Conservation (phyloP, 257 asterid genomes). For the Nicotiana sylvestris region DNA sequence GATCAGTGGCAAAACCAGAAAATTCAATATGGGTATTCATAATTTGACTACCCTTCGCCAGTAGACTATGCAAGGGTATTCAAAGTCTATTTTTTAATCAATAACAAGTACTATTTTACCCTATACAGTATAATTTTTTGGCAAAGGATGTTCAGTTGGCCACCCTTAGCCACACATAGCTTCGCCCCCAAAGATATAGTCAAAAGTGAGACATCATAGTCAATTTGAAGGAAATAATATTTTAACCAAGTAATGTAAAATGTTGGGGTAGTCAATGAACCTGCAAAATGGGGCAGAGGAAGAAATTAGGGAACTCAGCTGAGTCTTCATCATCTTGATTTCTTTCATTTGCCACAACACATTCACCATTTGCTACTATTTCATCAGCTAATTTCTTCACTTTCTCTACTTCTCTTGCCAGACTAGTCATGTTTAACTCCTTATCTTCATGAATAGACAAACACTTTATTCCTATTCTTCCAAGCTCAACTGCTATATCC, state of each 20-base stretch:
- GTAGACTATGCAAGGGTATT: too few relatives aligned
- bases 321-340: constrained; percentile 18
- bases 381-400: constrained; percentile 48
- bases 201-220: background rate
- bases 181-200: too few relatives aligned
- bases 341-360: constrained; percentile 20
- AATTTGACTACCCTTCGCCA: too few relatives aligned
- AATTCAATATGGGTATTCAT: too few relatives aligned
- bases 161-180: too few relatives aligned
- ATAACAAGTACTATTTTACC: too few relatives aligned
- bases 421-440: constrained; percentile 23
- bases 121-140: too few relatives aligned
- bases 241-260: too few relatives aligned
- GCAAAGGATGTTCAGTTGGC: too few relatives aligned
- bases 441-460: constrained; percentile 22
- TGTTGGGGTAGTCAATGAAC: constrained; percentile 13
- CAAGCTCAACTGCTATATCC: constrained; percentile 60
- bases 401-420: constrained; percentile 38
- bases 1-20: too few relatives aligned
- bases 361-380: constrained; percentile 24
- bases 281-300: constrained; percentile 64
- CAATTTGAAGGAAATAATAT: background rate
- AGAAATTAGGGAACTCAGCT: constrained; percentile 34
- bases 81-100: too few relatives aligned
- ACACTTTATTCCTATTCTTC: constrained; percentile 44